These are phyloP conservation scores for Hydnum rufescens DNA, from an alignment of 768 basidiomycete genomes.

Conservation along the genomic window DNA sequence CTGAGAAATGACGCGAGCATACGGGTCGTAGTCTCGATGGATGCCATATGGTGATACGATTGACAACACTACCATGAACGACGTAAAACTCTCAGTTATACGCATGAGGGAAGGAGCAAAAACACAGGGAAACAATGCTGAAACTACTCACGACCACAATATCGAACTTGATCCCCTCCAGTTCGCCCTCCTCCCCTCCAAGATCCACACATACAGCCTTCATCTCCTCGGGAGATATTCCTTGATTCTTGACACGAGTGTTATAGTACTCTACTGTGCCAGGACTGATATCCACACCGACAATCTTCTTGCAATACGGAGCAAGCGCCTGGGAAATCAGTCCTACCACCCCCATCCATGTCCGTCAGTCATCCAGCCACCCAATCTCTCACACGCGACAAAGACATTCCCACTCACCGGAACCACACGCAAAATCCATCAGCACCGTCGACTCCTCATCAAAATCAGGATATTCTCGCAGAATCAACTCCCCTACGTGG, in stretches of 20 bases:
- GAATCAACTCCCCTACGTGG: conserved; percentile 16
- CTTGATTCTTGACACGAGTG: conserved; percentile 33
- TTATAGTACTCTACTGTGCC: conserved; percentile 51
- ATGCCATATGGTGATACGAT: conserved; percentile 43
- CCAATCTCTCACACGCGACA: background rate
- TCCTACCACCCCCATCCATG: conserved; percentile 22
- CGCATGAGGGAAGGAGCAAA: background rate
- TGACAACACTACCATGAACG: conserved; percentile 36
- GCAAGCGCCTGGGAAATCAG: conserved; percentile 41
- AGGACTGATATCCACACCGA: conserved; percentile 63
- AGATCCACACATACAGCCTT: conserved; percentile 14
- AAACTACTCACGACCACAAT: conserved; percentile 43
- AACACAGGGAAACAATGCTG: background rate
- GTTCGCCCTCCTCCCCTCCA: conserved; percentile 29
- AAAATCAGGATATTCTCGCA: conserved; percentile 26
- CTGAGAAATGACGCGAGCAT: conserved; percentile 37
- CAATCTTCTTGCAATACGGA: conserved; percentile 36
- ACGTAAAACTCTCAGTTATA: no score
- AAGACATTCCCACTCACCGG: conserved; percentile 24
- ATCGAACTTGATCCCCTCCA: conserved; percentile 41
- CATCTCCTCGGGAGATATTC: conserved; percentile 29
- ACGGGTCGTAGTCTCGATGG: conserved; percentile 30
- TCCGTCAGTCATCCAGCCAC: background rate
- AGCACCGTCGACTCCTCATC: conserved; percentile 34
- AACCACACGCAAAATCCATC: conserved; percentile 62